phyloP scores from a whole-genome alignment of 495 filamentous ascomycete species.

The Rusavskia elegans region DNA sequence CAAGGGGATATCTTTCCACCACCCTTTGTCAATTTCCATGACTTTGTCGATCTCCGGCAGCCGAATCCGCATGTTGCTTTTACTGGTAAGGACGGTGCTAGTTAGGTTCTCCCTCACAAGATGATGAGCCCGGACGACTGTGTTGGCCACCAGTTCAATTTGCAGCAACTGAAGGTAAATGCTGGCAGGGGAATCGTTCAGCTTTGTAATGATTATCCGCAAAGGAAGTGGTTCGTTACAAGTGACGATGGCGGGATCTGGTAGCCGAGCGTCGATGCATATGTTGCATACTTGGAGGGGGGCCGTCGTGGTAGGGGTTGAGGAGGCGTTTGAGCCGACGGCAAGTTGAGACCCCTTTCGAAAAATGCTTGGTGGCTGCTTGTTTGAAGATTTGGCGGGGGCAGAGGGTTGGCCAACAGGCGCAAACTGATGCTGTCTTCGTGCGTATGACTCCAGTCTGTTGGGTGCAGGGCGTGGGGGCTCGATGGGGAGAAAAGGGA shows the following conservation, averaged over 20 bases:
- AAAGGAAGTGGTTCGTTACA: constrained; percentile 77
- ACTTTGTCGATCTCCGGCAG: constrained; percentile 45
- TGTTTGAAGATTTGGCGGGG: constrained; percentile 2
- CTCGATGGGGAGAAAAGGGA: constrained; percentile 89
- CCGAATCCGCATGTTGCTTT: constrained; percentile 49
- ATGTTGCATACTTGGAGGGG: constrained; percentile 15
- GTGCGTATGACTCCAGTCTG: constrained; percentile 64
- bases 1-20: constrained; percentile 51
- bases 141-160: constrained; percentile 65
- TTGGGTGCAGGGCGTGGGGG: constrained; percentile 49
- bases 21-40: constrained; percentile 14
- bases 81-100: constrained; percentile 53
- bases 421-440: constrained; percentile 63
- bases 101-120: constrained; percentile 44
- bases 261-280: constrained; percentile 64
- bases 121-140: constrained; percentile 60
- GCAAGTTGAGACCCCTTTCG: constrained; percentile 15
- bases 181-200: constrained; percentile 43
- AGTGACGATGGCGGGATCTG: constrained; percentile 75
- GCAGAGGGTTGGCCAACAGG: constrained; percentile 29
- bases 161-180: constrained; percentile 66
- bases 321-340: no score
- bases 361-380: constrained; percentile 29
- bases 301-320: no score
- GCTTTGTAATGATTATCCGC: constrained; percentile 58